Conservation (phyloP, 2,329 filamentous ascomycete genomes). For the Tympanopsis confertula region DNA sequence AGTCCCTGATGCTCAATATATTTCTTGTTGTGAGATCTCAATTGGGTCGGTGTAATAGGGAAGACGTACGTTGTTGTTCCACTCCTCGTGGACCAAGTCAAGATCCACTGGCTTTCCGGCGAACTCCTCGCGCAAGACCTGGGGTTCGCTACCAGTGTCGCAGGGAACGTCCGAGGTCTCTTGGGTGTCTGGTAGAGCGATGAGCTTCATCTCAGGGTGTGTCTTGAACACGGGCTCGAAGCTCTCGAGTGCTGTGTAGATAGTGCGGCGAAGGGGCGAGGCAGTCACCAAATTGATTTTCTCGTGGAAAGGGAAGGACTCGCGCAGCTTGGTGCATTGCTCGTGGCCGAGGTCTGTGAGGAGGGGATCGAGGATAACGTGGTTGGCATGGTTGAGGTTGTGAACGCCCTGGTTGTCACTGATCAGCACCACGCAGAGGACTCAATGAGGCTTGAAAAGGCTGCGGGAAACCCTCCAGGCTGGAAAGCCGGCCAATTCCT, state of each 20-base stretch:
- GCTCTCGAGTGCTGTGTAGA: conserved; percentile 63
- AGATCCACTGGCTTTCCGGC: conserved; percentile 48
- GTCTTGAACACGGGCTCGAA: conserved; percentile 46
- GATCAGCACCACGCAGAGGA: no score
- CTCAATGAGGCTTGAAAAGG: no score
- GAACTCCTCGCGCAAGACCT: conserved; percentile 48
- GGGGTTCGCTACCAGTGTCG: conserved; percentile 56
- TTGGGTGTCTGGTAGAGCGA: conserved; percentile 65
- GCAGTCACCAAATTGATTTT: conserved; percentile 61
- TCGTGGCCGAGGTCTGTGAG: conserved; percentile 65
- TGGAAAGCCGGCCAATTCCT: no score
- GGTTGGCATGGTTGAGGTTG: conserved; percentile 63
- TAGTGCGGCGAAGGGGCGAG: conserved; percentile 69
- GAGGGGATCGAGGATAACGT: conserved; percentile 63
- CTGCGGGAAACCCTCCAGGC: no score
- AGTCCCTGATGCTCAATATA: no score
- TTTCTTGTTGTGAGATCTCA: no score
- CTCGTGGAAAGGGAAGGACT: conserved; percentile 52
- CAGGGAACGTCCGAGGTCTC: conserved; percentile 67
- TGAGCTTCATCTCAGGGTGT: conserved; percentile 32
- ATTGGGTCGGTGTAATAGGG: neutral
- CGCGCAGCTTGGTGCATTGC: conserved; percentile 58
- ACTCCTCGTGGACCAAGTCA: conserved; percentile 45
- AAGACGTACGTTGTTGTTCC: conserved; percentile 58
- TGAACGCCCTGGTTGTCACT: conserved; percentile 56